Percentiles rank a stretch among this genome's conserved stretches.
Conservation (phyloP, 2,329 filamentous ascomycete genomes). For the Colletotrichum orbiculare region DNA sequence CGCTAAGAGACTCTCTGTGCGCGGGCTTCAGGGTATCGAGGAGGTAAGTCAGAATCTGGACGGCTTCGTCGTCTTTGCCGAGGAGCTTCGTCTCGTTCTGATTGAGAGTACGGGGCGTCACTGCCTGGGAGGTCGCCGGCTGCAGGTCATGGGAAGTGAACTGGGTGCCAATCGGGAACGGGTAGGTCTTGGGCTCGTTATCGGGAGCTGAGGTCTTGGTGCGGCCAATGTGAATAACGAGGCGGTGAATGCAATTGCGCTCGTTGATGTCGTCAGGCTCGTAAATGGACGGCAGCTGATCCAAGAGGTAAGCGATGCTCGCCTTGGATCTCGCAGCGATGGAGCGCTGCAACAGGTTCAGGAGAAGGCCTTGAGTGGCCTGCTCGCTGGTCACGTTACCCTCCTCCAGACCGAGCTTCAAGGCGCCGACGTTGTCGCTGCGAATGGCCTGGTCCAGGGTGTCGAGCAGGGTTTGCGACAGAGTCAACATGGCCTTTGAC, state of each 20-base stretch:
- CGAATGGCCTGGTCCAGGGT: slow-evolving; percentile 78
- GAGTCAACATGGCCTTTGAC: slow-evolving; percentile 78
- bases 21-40: slow-evolving; percentile 75
- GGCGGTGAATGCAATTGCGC: slow-evolving; percentile 90
- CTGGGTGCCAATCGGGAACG: slow-evolving; percentile 61
- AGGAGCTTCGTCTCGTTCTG: slow-evolving; percentile 76
- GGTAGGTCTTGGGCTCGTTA: slow-evolving; percentile 59
- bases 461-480: slow-evolving; percentile 77
- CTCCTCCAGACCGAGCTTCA: slow-evolving; percentile 69
- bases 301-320: slow-evolving; percentile 78
- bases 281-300: slow-evolving; percentile 76
- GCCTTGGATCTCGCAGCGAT: slow-evolving; percentile 76
- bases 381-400: slow-evolving; percentile 63
- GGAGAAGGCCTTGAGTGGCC: slow-evolving; percentile 73
- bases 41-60: slow-evolving; percentile 71
- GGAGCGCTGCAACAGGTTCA: slow-evolving; percentile 82
- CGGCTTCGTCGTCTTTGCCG: slow-evolving; percentile 77
- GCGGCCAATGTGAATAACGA: slow-evolving; percentile 92
- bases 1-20: slow-evolving; percentile 75
- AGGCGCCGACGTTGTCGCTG: slow-evolving; percentile 68
- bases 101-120: slow-evolving; percentile 70
- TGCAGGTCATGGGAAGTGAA: slow-evolving; percentile 80
- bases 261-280: slow-evolving; percentile 94
- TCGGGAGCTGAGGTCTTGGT: slow-evolving; percentile 66
- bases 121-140: slow-evolving; percentile 76